Evolutionary conservation across 129 eudicot species (phyloP), one percentile per base, ranked within the genome.

Genomic region (Flaveria linearis): DNA sequence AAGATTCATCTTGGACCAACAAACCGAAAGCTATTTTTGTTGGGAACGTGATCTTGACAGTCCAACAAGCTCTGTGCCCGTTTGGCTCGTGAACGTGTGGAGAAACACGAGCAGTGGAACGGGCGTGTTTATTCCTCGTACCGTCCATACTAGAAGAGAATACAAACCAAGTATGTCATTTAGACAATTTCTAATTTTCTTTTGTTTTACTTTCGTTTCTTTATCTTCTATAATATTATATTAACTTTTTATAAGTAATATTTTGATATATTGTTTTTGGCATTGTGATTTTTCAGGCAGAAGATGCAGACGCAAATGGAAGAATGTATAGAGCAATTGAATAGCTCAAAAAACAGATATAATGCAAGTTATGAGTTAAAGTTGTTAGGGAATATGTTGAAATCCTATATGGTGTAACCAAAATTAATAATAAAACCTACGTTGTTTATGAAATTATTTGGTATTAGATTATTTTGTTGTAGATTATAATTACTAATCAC

Each of bases 61-160:
- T 47, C 16, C 18, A 18, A 26, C 50, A 11, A 20, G 56, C 17
- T 72, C 80, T 1, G 83, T 71, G 25, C 93, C 93, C 9, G 55
- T 63, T 69, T 82, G 88, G 88, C 69, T 84, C 2, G 25, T 67
- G 71, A 84, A 86, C 74, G 46, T 82, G 81, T 88, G 90, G 90
- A 76, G 81, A 50, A 64, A 49, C 49, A 61, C 64, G 10, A 87
- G 90, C 2, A 84, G 57, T 57, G 93, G 93, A 68, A 88, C 93
- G 0, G 90, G 93, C 4, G 93, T 88, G 62, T 88, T 88, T 67
- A 86, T 88, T 50, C 93, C 93, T 51, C 84, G 72, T 47, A 51
- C 74, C 1, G 56, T n/a, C 0, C 6, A 1, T 63, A 14, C 43
- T 30, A 36, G 80, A 58, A 73, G 33, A 23, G 78, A 74, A 63